Evolutionary conservation across 495 filamentous ascomycete genomes (phyloP).

Genomic region (Jackrogersella multiformis): DNA sequence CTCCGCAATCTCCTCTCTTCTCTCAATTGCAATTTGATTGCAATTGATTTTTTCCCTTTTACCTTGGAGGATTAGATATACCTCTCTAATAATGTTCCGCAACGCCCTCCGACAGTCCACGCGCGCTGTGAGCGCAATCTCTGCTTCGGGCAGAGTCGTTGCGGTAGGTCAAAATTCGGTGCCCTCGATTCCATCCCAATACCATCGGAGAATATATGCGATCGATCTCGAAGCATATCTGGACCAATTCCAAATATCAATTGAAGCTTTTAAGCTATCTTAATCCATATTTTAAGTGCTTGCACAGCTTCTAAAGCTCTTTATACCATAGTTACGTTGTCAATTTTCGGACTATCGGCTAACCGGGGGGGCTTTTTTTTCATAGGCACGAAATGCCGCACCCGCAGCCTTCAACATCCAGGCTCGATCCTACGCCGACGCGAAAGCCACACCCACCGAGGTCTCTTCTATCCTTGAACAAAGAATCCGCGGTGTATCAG

Average conservation of each 20-base stretch:
- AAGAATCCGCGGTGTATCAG: slow-evolving; percentile 95
- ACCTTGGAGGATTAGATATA: slow-evolving; percentile 48
- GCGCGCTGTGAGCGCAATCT: slow-evolving; percentile 91
- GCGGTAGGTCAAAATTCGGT: slow-evolving; percentile 78
- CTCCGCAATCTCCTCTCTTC: slow-evolving; percentile 58
- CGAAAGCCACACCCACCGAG: slow-evolving; percentile 95
- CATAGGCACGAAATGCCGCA: slow-evolving; percentile 84
- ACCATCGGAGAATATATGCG: slow-evolving; percentile 48
- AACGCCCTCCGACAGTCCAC: slow-evolving; percentile 96
- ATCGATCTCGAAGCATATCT: slow-evolving; percentile 47
- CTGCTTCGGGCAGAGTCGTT: slow-evolving; percentile 87
- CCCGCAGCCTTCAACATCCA: slow-evolving; percentile 81
- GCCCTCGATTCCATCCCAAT: slow-evolving; percentile 50
- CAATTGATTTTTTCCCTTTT: slow-evolving; percentile 58
- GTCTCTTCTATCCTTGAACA: slow-evolving; percentile 99
- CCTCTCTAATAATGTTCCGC: slow-evolving; percentile 81
- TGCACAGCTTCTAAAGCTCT: slow-evolving; percentile 47
- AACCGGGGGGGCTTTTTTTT: slow-evolving; percentile 56
- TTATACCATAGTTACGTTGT: slow-evolving; percentile 39
- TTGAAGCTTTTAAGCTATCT: slow-evolving; percentile 51
- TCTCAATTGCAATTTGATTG: slow-evolving; percentile 59
- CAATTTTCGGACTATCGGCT: slow-evolving; percentile 59
- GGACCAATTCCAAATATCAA: slow-evolving; percentile 52
- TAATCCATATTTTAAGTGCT: slow-evolving; percentile 45
- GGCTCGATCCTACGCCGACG: slow-evolving; percentile 91